Evolutionary conservation across 2,329 filamentous ascomycete genomes (phyloP).

Genomic region (Cercospora sojina): DNA sequence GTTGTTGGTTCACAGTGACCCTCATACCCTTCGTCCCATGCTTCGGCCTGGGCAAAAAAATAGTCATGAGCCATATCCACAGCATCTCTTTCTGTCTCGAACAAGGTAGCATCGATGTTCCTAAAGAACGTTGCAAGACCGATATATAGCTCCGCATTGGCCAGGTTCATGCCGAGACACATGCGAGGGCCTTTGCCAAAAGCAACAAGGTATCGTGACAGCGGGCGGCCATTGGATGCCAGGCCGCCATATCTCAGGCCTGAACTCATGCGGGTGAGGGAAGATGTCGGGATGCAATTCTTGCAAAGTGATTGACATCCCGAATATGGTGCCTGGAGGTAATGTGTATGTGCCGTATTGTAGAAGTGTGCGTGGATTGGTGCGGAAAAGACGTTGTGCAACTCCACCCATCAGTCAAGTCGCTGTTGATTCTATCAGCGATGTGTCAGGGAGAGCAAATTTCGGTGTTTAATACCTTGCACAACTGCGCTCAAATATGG

Average conservation of each 20-base stretch:
- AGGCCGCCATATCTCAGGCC: slow-evolving; percentile 2
- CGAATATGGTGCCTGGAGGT: background rate
- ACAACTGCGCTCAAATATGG: background rate
- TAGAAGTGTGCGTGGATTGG: background rate
- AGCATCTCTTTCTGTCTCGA: background rate
- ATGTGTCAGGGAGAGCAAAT: slow-evolving; percentile 5
- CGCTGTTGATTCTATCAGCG: slow-evolving; percentile 18
- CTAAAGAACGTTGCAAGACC: slow-evolving; percentile 28
- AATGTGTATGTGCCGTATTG: background rate
- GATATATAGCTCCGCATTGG: slow-evolving; percentile 15
- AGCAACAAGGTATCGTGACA: slow-evolving; percentile 15
- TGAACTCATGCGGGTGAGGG: slow-evolving; percentile 10
- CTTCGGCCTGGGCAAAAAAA: background rate
- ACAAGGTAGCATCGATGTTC: slow-evolving; percentile 4
- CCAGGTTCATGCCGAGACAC: slow-evolving; percentile 18
- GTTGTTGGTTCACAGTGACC: background rate
- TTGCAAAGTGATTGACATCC: slow-evolving; percentile 1
- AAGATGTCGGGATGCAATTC: slow-evolving; percentile 11
- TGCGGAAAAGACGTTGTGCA: slow-evolving; percentile 16
- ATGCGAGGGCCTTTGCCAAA: slow-evolving; percentile 15
- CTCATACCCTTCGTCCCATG: background rate
- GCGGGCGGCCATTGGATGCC: slow-evolving; percentile 9
- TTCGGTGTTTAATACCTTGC: background rate
- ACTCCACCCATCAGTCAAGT: slow-evolving; percentile 26
- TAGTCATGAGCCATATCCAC: background rate